phyloP scores from a whole-genome alignment of 2,329 filamentous ascomycete genomes.

The Rhinocladiella mackenziei region DNA sequence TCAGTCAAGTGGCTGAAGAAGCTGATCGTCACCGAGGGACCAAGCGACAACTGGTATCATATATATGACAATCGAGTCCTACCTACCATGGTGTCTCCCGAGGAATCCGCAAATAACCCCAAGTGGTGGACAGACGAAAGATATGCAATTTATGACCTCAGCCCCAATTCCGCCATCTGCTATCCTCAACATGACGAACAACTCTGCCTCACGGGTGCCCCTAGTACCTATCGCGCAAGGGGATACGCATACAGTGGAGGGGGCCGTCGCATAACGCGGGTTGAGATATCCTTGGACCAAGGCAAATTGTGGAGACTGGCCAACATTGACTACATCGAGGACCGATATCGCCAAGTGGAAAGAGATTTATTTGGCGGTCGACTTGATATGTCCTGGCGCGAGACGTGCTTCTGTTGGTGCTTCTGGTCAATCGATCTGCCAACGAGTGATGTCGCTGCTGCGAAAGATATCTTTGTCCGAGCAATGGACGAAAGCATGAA shows the following conservation, averaged over 20 bases:
- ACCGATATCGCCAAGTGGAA: constrained; percentile 67
- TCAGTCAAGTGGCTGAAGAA: constrained; percentile 91
- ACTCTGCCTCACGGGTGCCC: constrained; percentile 49
- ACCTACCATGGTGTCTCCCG: constrained; percentile 79
- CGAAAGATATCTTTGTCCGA: constrained; percentile 72
- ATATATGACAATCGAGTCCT: constrained; percentile 89
- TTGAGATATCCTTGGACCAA: constrained; percentile 79
- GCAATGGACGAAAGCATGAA: constrained; percentile 90
- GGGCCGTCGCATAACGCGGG: constrained; percentile 74
- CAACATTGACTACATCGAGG: constrained; percentile 76
- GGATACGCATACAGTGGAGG: constrained; percentile 90
- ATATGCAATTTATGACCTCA: constrained; percentile 90
- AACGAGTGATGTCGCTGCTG: constrained; percentile 56
- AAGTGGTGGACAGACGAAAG: constrained; percentile 83
- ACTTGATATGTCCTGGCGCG: constrained; percentile 76
- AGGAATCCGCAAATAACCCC: constrained; percentile 68
- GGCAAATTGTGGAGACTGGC: constrained; percentile 76
- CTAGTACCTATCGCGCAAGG: constrained; percentile 59
- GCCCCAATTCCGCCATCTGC: constrained; percentile 76
- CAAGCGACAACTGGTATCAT: constrained; percentile 93
- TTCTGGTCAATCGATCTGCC: constrained; percentile 77
- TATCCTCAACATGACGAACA: constrained; percentile 75
- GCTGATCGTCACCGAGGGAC: constrained; percentile 70
- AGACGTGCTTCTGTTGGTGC: constrained; percentile 84
- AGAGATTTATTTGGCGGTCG: constrained; percentile 68